Conservation (phyloP, 2,329 filamentous ascomycete genomes). For the Neofusicoccum laricinum region DNA sequence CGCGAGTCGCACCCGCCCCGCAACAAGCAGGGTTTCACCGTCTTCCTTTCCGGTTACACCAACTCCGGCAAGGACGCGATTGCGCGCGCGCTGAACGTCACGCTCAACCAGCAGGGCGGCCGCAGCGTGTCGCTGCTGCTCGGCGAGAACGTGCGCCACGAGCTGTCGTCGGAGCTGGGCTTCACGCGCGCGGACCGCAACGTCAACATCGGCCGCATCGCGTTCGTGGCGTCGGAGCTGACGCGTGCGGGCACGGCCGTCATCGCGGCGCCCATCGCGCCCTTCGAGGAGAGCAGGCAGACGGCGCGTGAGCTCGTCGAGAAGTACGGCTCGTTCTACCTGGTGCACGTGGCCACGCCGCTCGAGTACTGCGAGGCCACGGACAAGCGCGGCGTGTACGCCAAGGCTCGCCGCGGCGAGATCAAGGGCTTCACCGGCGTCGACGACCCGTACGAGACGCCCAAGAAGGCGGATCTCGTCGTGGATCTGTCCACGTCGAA, state of each 20-base stretch:
- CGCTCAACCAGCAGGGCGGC: conserved; percentile 95
- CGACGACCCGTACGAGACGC: conserved; percentile 92
- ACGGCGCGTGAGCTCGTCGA: conserved; percentile 81
- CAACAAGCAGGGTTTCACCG: conserved; percentile 89
- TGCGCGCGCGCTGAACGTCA: conserved; percentile 91
- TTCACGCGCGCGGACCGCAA: conserved; percentile 92
- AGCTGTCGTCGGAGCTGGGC: conserved; percentile 91
- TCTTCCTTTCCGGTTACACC: conserved; percentile 95
- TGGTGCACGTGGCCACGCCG: conserved; percentile 90
- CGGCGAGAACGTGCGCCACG: conserved; percentile 89
- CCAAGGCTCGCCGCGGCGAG: conserved; percentile 77
- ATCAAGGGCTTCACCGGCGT: conserved; percentile 99
- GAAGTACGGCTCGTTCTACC: conserved; percentile 88
- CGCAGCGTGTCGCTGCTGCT: conserved; percentile 91
- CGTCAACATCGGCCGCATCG: conserved; percentile 93
- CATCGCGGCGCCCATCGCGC: conserved; percentile 94
- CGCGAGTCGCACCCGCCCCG: conserved; percentile 94
- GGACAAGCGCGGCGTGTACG: conserved; percentile 88
- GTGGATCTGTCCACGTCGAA: conserved; percentile 84
- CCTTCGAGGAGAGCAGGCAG: conserved; percentile 75
- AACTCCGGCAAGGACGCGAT: conserved; percentile 98
- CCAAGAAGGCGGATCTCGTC: conserved; percentile 74
- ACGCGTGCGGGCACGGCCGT: conserved; percentile 91
- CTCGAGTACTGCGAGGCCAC: conserved; percentile 94
- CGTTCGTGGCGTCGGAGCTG: conserved; percentile 92